Percentiles rank a stretch among this genome's conserved stretches.
These are phyloP conservation scores for Apiospora koreana DNA, from an alignment of 2,329 filamentous ascomycete genomes.

Conservation along the genomic window DNA sequence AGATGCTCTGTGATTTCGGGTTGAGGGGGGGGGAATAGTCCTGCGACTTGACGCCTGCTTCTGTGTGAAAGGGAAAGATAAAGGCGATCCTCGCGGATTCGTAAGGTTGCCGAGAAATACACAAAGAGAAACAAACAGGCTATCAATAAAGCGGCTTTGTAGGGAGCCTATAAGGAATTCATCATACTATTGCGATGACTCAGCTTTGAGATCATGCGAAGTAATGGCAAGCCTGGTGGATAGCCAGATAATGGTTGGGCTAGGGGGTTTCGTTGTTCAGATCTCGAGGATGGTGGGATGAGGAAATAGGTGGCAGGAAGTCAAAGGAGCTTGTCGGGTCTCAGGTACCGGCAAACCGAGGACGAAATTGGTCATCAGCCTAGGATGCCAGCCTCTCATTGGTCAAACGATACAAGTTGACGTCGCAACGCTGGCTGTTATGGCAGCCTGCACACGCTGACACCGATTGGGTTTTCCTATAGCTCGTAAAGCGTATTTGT, in stretches of 20 bases:
- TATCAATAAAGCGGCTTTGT: not conserved
- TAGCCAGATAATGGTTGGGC: not conserved
- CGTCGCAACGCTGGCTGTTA: not conserved
- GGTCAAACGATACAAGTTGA: not conserved
- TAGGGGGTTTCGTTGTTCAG: not conserved
- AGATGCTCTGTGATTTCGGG: not conserved
- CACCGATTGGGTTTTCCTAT: not conserved
- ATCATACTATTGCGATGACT: constrained; percentile 4
- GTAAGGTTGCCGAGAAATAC: not conserved
- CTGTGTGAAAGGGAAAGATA: not conserved
- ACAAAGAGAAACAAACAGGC: not conserved
- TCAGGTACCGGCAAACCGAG: not conserved
- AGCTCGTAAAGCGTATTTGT: not conserved
- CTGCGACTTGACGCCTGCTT: not conserved
- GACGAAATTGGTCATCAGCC: constrained; percentile 8
- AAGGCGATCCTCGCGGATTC: not conserved
- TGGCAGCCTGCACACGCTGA: not conserved
- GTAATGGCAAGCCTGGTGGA: not conserved
- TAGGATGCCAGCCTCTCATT: constrained; percentile 1
- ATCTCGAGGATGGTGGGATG: constrained; percentile 1
- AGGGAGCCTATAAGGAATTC: not conserved
- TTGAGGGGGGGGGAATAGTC: not conserved
- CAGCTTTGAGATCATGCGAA: not conserved
- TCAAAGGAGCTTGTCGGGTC: not conserved
- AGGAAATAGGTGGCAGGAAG: constrained; percentile 3